phyloP scores from a whole-genome alignment of 1,139 yeast species.

The Kurtzmaniella quercitrusa region DNA sequence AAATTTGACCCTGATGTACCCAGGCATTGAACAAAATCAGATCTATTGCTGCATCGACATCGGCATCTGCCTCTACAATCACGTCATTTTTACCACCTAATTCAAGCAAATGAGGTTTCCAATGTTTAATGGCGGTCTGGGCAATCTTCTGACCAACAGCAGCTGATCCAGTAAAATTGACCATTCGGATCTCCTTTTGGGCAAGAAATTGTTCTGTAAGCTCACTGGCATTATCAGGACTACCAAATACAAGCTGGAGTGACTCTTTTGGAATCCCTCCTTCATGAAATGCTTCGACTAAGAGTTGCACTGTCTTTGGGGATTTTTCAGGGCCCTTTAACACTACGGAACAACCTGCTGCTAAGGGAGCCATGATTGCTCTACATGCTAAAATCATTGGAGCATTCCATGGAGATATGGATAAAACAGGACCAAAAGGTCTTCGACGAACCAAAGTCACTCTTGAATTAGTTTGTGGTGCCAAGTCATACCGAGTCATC shows the following conservation, averaged over 20 bases:
- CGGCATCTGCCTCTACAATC: conserved; percentile 30
- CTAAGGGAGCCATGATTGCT: conserved; percentile 38
- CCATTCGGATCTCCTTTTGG: conserved; percentile 23
- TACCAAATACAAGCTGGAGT: conserved; percentile 30
- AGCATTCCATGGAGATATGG: conserved; percentile 49
- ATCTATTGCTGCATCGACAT: conserved; percentile 28
- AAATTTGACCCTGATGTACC: conserved; percentile 43
- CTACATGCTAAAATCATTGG: conserved; percentile 38
- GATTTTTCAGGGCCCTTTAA: conserved; percentile 37
- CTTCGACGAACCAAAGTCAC: conserved; percentile 28
- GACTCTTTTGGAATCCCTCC: conserved; percentile 37
- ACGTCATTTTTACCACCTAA: conserved; percentile 42
- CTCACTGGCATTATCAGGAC: conserved; percentile 20
- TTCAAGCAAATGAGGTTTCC: conserved; percentile 38
- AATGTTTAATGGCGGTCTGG: conserved; percentile 24
- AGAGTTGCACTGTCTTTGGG: conserved; percentile 24
- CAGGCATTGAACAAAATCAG: conserved; percentile 27
- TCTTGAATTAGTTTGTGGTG: conserved; percentile 9
- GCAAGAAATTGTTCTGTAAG: conserved; percentile 24
- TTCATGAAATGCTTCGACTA: conserved; percentile 27
- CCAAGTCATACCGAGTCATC: not conserved
- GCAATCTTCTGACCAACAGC: conserved; percentile 33
- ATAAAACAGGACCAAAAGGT: conserved; percentile 43
- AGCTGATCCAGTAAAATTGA: conserved; percentile 45
- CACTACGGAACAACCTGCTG: conserved; percentile 50